Percentiles rank a stretch among this genome's conserved stretches.
phyloP scores from a whole-genome alignment of 345 rosid species.

The Melastoma malabathricum region DNA sequence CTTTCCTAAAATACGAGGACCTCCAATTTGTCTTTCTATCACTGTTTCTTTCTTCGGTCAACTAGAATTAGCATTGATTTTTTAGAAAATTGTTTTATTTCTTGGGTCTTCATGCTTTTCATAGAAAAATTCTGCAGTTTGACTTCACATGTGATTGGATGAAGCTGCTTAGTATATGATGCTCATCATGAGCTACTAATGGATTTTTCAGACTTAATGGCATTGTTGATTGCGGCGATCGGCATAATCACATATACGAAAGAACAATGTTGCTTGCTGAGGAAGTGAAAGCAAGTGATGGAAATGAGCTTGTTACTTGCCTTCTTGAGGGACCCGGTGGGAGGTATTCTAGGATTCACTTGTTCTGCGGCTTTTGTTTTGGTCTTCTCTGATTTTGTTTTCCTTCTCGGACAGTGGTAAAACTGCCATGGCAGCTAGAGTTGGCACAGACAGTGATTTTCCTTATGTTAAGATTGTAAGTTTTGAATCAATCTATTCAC shows the following conservation, averaged over 20 bases:
- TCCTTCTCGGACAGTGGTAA: slow-evolving; percentile 60
- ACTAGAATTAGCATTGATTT: neutral
- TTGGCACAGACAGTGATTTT: slow-evolving; percentile 89
- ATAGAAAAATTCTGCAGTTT: no score
- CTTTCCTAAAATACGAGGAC: no score
- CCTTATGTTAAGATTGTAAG: slow-evolving; percentile 98
- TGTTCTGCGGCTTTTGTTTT: slow-evolving; percentile 5
- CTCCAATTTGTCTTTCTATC: no score
- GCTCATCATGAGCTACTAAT: slow-evolving; percentile 4
- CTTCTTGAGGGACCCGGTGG: slow-evolving; percentile 94
- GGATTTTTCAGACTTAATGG: slow-evolving; percentile 58
- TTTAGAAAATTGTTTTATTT: neutral
- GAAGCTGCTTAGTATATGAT: neutral
- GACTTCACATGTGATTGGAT: no score
- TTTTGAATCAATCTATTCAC: slow-evolving; percentile 2
- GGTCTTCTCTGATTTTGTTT: slow-evolving; percentile 9
- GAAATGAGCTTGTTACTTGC: slow-evolving; percentile 89
- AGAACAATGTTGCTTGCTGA: slow-evolving; percentile 86
- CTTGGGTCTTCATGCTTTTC: neutral
- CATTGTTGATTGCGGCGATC: slow-evolving; percentile 78
- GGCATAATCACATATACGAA: slow-evolving; percentile 65
- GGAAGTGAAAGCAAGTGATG: slow-evolving; percentile 95
- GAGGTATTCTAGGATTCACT: slow-evolving; percentile 32
- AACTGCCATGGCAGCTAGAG: slow-evolving; percentile 92
- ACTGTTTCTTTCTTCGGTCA: no score